phyloP scores from a whole-genome alignment of 164 flowering plant genomes.

The Stephania yunnanensis region DNA sequence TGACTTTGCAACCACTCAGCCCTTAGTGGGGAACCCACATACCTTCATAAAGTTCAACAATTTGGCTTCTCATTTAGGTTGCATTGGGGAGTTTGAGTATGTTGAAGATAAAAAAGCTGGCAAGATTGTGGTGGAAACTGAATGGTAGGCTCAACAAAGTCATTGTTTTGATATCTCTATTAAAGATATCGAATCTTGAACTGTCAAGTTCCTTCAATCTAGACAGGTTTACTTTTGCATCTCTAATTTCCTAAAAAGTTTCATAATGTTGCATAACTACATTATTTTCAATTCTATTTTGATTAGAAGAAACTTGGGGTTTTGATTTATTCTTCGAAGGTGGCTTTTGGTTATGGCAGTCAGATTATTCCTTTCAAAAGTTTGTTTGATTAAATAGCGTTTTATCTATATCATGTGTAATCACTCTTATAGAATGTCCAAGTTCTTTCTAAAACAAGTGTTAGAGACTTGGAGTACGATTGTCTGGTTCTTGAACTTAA shows the following conservation, averaged over 20 bases:
- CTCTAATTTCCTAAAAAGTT: neutral
- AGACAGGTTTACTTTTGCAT: slow-evolving; percentile 41
- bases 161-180: slow-evolving; percentile 65
- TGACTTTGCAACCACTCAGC: too few relatives aligned
- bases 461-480: neutral
- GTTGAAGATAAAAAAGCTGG: slow-evolving; percentile 67
- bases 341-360: neutral
- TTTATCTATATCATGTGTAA: too few relatives aligned
- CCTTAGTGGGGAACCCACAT: too few relatives aligned
- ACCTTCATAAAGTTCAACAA: too few relatives aligned
- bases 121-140: slow-evolving; percentile 59
- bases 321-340: neutral
- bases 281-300: too few relatives aligned
- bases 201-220: slow-evolving; percentile 62
- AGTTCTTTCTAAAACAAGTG: neutral
- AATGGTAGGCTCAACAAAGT: slow-evolving; percentile 71
- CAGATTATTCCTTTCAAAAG: neutral
- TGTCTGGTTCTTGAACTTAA: too few relatives aligned
- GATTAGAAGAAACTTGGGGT: too few relatives aligned
- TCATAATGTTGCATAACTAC: neutral
- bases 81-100: slow-evolving; percentile 64
- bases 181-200: slow-evolving; percentile 69
- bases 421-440: neutral
- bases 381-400: too few relatives aligned
- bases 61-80: slow-evolving; percentile 29